Conservation (phyloP, 345 rosid species). For the Heritiera littoralis region DNA sequence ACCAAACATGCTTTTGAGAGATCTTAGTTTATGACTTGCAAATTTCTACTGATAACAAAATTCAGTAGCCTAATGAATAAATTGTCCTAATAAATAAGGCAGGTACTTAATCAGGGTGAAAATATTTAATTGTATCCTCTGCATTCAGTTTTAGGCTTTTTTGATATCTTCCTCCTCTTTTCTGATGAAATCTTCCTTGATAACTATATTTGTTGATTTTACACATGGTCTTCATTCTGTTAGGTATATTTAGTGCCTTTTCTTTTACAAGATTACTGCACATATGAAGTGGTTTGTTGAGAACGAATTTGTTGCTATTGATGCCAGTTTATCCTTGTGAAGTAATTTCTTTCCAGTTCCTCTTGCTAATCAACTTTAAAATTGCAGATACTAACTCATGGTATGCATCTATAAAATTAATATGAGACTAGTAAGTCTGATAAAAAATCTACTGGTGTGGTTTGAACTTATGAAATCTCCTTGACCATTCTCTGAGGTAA, state of each 20-base stretch:
- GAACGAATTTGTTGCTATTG: not conserved
- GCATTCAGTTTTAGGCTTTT: not conserved
- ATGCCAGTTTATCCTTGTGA: not conserved
- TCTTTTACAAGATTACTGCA: not conserved
- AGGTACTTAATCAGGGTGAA: not conserved
- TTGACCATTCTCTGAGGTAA: not conserved
- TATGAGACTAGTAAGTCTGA: not conserved
- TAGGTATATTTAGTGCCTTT: not conserved
- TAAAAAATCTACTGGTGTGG: not conserved
- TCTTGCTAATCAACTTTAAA: not conserved
- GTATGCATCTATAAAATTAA: not conserved
- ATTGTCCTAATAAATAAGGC: not conserved
- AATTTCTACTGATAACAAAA: not conserved
- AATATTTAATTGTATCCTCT: not conserved
- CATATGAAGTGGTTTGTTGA: not conserved
- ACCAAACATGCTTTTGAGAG: not conserved
- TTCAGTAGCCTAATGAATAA: not conserved
- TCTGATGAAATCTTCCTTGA: not conserved
- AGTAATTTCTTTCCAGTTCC: not conserved
- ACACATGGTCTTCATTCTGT: not conserved
- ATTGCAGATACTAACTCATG: not conserved
- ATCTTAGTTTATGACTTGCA: not conserved
- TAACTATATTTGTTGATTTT: not conserved
- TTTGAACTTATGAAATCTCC: slow-evolving; percentile 2
- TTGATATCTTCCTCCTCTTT: not conserved